These are phyloP conservation scores for Umbelopsis ramanniana DNA, from an alignment of 192 early-diverging fungal genomes.

Conservation along the genomic window DNA sequence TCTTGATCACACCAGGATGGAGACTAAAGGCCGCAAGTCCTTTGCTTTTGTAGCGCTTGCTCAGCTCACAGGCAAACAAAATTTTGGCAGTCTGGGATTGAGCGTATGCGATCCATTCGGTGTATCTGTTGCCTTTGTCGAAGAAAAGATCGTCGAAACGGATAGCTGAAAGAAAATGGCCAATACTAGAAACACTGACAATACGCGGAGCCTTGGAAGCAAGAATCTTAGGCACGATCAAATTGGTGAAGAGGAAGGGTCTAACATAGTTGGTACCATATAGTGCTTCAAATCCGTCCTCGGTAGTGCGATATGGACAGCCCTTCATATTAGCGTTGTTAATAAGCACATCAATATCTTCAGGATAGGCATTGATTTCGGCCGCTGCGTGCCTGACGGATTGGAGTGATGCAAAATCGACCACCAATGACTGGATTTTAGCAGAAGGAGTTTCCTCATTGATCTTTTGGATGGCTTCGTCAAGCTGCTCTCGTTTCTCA, in stretches of 20 bases:
- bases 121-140: not conserved
- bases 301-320: conserved; percentile 50
- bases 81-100: conserved; percentile 57
- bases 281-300: conserved; percentile 66
- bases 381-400: conserved; percentile 38
- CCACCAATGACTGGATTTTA: conserved; percentile 22
- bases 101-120: not conserved
- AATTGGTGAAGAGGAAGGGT: conserved; percentile 47
- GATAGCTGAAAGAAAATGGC: not conserved
- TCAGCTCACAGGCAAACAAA: conserved; percentile 41
- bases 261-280: conserved; percentile 71
- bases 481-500: conserved; percentile 22
- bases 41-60: not conserved
- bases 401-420: conserved; percentile 37
- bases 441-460: conserved; percentile 22
- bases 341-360: not conserved
- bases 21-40: conserved; percentile 15
- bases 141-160: not conserved
- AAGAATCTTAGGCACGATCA: conserved; percentile 17
- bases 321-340: conserved; percentile 52
- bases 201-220: conserved; percentile 5
- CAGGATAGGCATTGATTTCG: conserved; percentile 21
- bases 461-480: conserved; percentile 25
- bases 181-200: not conserved
- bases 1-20: not conserved